Evolutionary conservation across 2,329 filamentous ascomycete genomes (phyloP).

Genomic region (Aspergillus tubingensis): DNA sequence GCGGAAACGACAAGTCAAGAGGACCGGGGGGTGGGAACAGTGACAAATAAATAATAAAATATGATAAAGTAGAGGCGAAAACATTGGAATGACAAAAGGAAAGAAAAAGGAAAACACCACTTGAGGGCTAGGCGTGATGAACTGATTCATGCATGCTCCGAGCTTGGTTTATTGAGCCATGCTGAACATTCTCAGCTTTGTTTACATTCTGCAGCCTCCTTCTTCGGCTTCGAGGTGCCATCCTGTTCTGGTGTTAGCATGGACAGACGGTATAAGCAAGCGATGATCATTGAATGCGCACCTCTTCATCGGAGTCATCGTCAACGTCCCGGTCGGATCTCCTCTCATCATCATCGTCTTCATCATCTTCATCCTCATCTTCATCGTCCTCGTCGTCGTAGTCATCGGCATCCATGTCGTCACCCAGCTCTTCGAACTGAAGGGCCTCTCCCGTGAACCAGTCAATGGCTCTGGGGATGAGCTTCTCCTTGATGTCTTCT

Average conservation of each 20-base stretch:
- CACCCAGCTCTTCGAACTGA: constrained; percentile 90
- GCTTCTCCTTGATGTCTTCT: constrained; percentile 99
- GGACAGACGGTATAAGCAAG: neutral
- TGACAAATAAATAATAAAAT: neutral
- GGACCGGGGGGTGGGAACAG: neutral
- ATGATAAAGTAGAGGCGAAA: constrained; percentile 31
- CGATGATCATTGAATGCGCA: constrained; percentile 26
- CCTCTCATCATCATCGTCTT: constrained; percentile 78
- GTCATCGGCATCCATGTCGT: constrained; percentile 79
- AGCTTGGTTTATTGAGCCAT: neutral
- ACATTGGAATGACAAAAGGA: constrained; percentile 29
- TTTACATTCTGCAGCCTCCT: constrained; percentile 94
- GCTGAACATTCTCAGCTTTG: constrained; percentile 66
- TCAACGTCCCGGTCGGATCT: constrained; percentile 63
- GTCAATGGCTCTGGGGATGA: constrained; percentile 96
- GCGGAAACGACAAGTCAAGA: neutral
- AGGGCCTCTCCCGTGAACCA: constrained; percentile 99
- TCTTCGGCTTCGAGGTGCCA: constrained; percentile 85
- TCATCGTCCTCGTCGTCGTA: constrained; percentile 90
- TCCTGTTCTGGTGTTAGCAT: constrained; percentile 58
- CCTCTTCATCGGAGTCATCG: constrained; percentile 63
- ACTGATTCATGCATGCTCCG: neutral
- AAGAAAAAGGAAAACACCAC: neutral
- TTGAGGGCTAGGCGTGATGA: neutral
- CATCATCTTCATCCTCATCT: constrained; percentile 82